Conservation (phyloP, 768 basidiomycete species). For the Dioszegia crocea region DNA sequence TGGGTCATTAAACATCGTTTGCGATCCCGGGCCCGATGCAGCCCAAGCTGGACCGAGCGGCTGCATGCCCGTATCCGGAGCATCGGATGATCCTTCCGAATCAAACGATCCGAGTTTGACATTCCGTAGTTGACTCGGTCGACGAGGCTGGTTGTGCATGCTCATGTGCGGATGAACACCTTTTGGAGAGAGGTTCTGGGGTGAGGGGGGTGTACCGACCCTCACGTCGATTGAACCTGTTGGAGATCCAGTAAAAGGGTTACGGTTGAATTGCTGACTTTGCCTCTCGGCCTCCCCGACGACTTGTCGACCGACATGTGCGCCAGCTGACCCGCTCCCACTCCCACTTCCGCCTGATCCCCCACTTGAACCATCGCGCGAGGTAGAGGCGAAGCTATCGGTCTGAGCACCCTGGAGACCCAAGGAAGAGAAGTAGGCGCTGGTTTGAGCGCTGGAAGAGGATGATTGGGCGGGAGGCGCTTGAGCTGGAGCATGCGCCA, state of each 20-base stretch:
- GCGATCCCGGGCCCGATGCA: background rate
- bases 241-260: slow-evolving; percentile 24
- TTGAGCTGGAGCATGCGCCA: slow-evolving; percentile 17
- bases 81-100: slow-evolving; percentile 19
- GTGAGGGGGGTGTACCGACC: slow-evolving; percentile 32
- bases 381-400: slow-evolving; percentile 26
- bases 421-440: slow-evolving; percentile 14
- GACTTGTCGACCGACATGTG: slow-evolving; percentile 12
- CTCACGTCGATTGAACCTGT: slow-evolving; percentile 28
- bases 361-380: slow-evolving; percentile 20
- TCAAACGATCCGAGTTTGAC: slow-evolving; percentile 41
- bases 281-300: slow-evolving; percentile 25
- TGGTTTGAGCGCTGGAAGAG: background rate
- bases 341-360: slow-evolving; percentile 3
- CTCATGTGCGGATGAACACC: slow-evolving; percentile 11
- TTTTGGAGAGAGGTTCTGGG: slow-evolving; percentile 29
- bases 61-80: slow-evolving; percentile 15
- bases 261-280: slow-evolving; percentile 10
- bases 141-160: slow-evolving; percentile 37
- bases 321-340: background rate
- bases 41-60: slow-evolving; percentile 32
- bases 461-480: slow-evolving; percentile 3
- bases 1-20: slow-evolving; percentile 45
- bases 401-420: slow-evolving; percentile 25
- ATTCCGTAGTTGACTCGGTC: slow-evolving; percentile 48